Conservation (phyloP, 805 yeast species). For the Monosporozyma unispora region DNA sequence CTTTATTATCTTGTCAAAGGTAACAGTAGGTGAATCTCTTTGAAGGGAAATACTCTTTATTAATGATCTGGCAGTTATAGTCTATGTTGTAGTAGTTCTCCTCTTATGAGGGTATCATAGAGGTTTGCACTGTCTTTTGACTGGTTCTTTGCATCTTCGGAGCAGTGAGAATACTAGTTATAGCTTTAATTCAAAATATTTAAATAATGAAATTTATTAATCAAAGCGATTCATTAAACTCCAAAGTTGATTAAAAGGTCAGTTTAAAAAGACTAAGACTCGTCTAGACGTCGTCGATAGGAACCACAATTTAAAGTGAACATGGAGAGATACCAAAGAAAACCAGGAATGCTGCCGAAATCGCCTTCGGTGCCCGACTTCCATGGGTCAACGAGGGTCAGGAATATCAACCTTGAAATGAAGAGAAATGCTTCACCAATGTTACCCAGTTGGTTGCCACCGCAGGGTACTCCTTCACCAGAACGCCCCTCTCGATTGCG, state of each 20-base stretch:
- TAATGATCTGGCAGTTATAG: neutral
- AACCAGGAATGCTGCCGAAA: conserved; percentile 4
- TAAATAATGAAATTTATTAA: neutral
- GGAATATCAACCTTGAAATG: neutral
- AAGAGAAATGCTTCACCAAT: neutral
- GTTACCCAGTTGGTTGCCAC: neutral
- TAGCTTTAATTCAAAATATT: neutral
- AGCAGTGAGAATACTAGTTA: neutral
- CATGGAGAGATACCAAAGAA: neutral
- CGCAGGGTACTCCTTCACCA: neutral
- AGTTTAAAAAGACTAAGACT: neutral
- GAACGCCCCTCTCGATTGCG: neutral
- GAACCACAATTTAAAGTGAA: neutral
- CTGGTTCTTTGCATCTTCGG: neutral
- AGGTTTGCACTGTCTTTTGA: neutral
- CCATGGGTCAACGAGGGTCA: conserved; percentile 6
- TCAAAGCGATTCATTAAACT: neutral
- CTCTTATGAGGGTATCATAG: neutral
- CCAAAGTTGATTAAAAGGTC: neutral
- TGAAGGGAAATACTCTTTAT: neutral
- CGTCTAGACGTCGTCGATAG: neutral
- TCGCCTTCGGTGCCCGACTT: conserved; percentile 20
- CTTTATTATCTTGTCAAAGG: neutral
- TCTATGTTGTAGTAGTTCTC: neutral
- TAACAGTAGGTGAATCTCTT: neutral